phyloP scores from a whole-genome alignment of 192 early-diverging fungal species.

The Thoreauomyces humboldtii region DNA sequence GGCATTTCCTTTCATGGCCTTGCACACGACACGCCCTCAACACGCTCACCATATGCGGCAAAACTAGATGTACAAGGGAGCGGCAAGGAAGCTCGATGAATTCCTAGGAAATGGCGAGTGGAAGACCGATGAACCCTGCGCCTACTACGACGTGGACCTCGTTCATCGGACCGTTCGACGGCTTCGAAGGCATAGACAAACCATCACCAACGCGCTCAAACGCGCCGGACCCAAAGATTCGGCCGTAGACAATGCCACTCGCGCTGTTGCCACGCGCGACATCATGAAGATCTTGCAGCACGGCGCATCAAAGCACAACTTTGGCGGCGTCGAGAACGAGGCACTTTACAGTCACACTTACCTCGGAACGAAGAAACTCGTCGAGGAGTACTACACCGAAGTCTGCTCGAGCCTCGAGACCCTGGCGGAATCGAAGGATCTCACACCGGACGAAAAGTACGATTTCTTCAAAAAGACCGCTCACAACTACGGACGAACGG shows the following conservation, averaged over 20 bases:
- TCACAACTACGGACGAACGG: constrained; percentile 70
- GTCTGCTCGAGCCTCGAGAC: constrained; percentile 33
- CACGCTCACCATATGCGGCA: no score
- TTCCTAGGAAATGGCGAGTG: constrained; percentile 70
- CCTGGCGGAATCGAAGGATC: constrained; percentile 23
- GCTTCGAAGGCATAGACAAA: background rate
- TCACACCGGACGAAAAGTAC: constrained; percentile 51
- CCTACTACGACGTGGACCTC: constrained; percentile 63
- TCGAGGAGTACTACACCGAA: constrained; percentile 70
- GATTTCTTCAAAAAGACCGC: constrained; percentile 61
- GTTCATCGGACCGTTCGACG: constrained; percentile 54
- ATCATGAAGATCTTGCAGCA: constrained; percentile 23
- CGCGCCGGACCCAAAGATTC: background rate
- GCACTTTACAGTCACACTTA: constrained; percentile 71
- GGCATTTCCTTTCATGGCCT: no score
- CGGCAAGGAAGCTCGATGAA: constrained; percentile 58
- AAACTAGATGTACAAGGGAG: constrained; percentile 59
- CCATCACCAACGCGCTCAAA: background rate
- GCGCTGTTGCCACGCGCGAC: constrained; percentile 4
- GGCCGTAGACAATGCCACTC: background rate
- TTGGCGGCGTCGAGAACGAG: constrained; percentile 74
- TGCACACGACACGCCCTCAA: no score
- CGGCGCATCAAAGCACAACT: constrained; percentile 69
- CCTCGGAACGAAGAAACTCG: constrained; percentile 68
- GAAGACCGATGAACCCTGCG: constrained; percentile 57